phyloP scores from a whole-genome alignment of 176 grass and related monocot genomes.

The Oryza nivara region DNA sequence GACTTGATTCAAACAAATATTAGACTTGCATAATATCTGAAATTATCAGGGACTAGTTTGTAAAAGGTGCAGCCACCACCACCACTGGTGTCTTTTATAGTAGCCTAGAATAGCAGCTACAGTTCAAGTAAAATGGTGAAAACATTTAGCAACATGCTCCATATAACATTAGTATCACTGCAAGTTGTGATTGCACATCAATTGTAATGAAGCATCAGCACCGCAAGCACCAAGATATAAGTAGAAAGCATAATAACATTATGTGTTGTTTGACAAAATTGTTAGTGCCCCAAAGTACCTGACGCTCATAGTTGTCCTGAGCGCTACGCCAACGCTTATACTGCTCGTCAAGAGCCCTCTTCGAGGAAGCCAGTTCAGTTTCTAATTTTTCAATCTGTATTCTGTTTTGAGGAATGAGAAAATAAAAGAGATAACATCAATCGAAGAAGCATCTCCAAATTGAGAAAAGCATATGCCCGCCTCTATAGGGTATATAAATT shows the following conservation, averaged over 20 bases:
- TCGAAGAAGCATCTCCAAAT: neutral
- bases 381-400: constrained; percentile 59
- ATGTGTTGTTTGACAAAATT: neutral
- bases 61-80: too few relatives aligned
- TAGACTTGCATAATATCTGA: too few relatives aligned
- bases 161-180: neutral
- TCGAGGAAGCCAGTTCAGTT: constrained; percentile 70
- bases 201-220: neutral
- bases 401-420: constrained; percentile 45
- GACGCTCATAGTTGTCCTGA: constrained; percentile 92
- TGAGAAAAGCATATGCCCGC: neutral
- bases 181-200: neutral
- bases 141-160: neutral
- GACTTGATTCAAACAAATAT: too few relatives aligned
- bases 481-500: neutral
- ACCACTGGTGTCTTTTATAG: too few relatives aligned
- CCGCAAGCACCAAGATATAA: neutral
- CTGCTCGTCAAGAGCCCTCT: constrained; percentile 77
- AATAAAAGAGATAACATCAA: constrained; percentile 23
- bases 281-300: constrained; percentile 48
- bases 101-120: neutral
- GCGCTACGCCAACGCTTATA: constrained; percentile 79
- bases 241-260: too few relatives aligned
- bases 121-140: neutral
- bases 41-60: too few relatives aligned